Evolutionary conservation across 2,329 filamentous ascomycete genomes (phyloP).

Genomic region (Thielaviopsis populi): DNA sequence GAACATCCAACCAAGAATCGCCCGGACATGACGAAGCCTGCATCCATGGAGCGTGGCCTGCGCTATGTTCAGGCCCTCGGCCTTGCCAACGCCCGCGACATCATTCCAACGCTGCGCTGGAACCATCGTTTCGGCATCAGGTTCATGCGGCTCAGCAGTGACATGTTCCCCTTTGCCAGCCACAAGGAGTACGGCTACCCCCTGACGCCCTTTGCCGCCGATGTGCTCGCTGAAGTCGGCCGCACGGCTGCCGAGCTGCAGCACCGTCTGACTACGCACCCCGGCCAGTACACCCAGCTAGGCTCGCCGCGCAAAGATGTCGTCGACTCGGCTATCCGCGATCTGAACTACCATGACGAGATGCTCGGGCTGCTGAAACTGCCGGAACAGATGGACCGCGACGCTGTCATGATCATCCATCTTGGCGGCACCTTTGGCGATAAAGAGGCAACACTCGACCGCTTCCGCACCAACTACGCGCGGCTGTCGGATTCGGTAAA

Average conservation of each 20-base stretch:
- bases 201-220: slow-evolving; percentile 66
- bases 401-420: slow-evolving; percentile 89
- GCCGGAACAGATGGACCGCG: slow-evolving; percentile 61
- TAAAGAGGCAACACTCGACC: slow-evolving; percentile 60
- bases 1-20: slow-evolving; percentile 76
- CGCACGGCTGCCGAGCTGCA: slow-evolving; percentile 61
- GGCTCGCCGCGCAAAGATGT: slow-evolving; percentile 69
- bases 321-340: slow-evolving; percentile 59
- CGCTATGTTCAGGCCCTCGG: slow-evolving; percentile 64
- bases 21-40: slow-evolving; percentile 56
- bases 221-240: slow-evolving; percentile 61
- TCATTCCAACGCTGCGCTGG: slow-evolving; percentile 77
- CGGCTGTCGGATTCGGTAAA: slow-evolving; percentile 55
- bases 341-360: slow-evolving; percentile 79
- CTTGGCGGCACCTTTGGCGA: slow-evolving; percentile 86
- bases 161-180: slow-evolving; percentile 95
- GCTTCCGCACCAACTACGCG: slow-evolving; percentile 63
- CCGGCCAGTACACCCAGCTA: slow-evolving; percentile 84
- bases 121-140: slow-evolving; percentile 85
- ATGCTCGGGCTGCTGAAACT: slow-evolving; percentile 63
- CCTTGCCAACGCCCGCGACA: slow-evolving; percentile 66
- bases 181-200: slow-evolving; percentile 78
- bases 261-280: slow-evolving; percentile 79
- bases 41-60: slow-evolving; percentile 51
- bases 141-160: slow-evolving; percentile 81